Percentiles rank a stretch among this genome's conserved stretches.
Conservation (phyloP, 1,284 basidiomycete species). For the Xerocomus alliaceus region DNA sequence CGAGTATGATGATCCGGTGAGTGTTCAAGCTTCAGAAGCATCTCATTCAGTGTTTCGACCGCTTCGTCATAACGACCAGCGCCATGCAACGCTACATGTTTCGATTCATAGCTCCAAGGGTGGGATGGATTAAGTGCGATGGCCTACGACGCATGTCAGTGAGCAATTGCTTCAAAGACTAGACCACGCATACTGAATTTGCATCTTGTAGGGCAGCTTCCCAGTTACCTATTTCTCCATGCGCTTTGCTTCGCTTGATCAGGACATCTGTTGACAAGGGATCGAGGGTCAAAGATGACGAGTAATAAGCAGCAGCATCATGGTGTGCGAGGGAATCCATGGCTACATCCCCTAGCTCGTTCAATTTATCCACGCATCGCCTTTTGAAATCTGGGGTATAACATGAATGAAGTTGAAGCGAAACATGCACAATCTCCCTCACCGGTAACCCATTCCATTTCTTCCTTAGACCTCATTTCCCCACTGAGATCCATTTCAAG, state of each 20-base stretch:
- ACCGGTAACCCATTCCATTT: slow-evolving; percentile 17
- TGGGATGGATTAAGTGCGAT: slow-evolving; percentile 15
- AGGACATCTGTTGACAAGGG: not conserved
- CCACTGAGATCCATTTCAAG: not conserved
- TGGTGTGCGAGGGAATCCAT: slow-evolving; percentile 2
- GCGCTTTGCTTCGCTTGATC: slow-evolving; percentile 20
- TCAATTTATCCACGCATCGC: slow-evolving; percentile 19
- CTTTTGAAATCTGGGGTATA: slow-evolving; percentile 10
- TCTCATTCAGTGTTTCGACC: slow-evolving; percentile 10
- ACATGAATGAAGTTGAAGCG: not conserved
- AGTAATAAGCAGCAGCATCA: slow-evolving; percentile 20
- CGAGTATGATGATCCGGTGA: slow-evolving; percentile 4
- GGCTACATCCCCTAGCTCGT: slow-evolving; percentile 18
- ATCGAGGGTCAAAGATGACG: slow-evolving; percentile 16
- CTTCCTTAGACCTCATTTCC: not conserved
- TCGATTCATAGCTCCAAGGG: slow-evolving; percentile 13
- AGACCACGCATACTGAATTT: slow-evolving; percentile 17
- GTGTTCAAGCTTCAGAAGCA: slow-evolving; percentile 9
- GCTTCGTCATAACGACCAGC: slow-evolving; percentile 23
- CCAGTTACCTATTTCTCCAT: slow-evolving; percentile 1
- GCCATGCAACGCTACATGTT: slow-evolving; percentile 20
- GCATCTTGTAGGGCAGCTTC: slow-evolving; percentile 22
- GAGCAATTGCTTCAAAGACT: not conserved
- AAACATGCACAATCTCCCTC: not conserved
- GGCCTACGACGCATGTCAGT: slow-evolving; percentile 5